phyloP scores from a whole-genome alignment of 257 asterid species.

The Gentiana dahurica region DNA sequence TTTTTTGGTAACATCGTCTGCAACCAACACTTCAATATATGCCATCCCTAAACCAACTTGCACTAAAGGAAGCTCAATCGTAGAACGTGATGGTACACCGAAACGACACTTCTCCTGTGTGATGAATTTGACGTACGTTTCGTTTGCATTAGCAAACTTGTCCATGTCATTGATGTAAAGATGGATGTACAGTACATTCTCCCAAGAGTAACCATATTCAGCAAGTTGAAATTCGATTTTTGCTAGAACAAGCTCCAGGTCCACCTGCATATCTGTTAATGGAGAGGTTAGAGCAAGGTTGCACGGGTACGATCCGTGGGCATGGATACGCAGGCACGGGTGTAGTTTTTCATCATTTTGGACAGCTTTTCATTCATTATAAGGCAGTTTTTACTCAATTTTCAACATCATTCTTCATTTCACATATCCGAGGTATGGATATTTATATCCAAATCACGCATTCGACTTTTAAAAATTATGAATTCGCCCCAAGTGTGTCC shows the following conservation, averaged over 20 bases:
- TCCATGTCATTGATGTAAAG: constrained; percentile 75
- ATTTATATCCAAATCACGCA: too few species aligned
- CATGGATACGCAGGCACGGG: too few species aligned
- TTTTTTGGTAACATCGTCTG: constrained; percentile 53
- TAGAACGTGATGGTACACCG: constrained; percentile 96
- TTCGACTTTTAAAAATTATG: too few species aligned
- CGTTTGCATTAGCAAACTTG: constrained; percentile 62
- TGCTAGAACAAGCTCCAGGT: constrained; percentile 50
- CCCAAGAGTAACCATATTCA: constrained; percentile 67
- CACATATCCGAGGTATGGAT: too few species aligned
- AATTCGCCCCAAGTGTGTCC: too few species aligned
- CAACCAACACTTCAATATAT: constrained; percentile 79
- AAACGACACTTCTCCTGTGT: constrained; percentile 83
- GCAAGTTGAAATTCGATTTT: constrained; percentile 52
- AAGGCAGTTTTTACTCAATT: too few species aligned
- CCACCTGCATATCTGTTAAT: constrained; percentile 56
- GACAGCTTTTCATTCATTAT: too few species aligned
- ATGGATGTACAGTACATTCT: constrained; percentile 79
- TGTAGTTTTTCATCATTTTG: too few species aligned
- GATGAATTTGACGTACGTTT: constrained; percentile 64
- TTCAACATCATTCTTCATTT: too few species aligned
- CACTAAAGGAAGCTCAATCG: constrained; percentile 80
- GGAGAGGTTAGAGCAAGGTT: neutral
- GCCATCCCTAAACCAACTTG: constrained; percentile 81
- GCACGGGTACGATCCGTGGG: too few species aligned